These are phyloP conservation scores for Aspergillus sp. DNA, from an alignment of 2,329 filamentous ascomycete species.

Conservation along the genomic window DNA sequence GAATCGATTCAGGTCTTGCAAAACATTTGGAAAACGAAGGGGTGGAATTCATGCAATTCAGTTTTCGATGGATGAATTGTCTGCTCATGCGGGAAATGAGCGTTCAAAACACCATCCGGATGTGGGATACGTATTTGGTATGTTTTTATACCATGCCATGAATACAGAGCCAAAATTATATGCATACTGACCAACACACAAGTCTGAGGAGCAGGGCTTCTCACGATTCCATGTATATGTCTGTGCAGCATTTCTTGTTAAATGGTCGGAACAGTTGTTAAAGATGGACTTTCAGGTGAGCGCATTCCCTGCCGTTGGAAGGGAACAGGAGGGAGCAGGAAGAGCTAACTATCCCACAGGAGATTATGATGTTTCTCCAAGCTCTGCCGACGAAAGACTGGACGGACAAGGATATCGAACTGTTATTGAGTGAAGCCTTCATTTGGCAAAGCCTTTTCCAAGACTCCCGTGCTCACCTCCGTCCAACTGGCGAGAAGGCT, in stretches of 20 bases:
- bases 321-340: neutral
- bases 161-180: neutral
- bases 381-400: constrained; percentile 84
- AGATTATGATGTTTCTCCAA: constrained; percentile 99
- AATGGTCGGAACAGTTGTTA: constrained; percentile 90
- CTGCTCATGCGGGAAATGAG: constrained; percentile 95
- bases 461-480: constrained; percentile 81
- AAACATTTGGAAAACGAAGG: constrained; percentile 85
- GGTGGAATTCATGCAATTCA: constrained; percentile 98
- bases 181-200: constrained; percentile 11
- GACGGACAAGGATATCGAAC: constrained; percentile 97
- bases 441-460: constrained; percentile 98
- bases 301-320: neutral
- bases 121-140: constrained; percentile 99
- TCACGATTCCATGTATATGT: constrained; percentile 98
- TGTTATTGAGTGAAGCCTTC: constrained; percentile 90
- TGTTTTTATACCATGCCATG: constrained; percentile 13
- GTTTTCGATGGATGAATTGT: constrained; percentile 99
- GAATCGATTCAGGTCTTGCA: constrained; percentile 76
- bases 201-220: constrained; percentile 98
- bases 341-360: constrained; percentile 43
- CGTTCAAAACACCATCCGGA: constrained; percentile 90
- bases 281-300: constrained; percentile 85
- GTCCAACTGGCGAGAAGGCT: constrained; percentile 27
- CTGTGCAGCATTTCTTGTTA: constrained; percentile 93